phyloP scores from a whole-genome alignment of 345 rosid genomes.

The Citrus unshiu region DNA sequence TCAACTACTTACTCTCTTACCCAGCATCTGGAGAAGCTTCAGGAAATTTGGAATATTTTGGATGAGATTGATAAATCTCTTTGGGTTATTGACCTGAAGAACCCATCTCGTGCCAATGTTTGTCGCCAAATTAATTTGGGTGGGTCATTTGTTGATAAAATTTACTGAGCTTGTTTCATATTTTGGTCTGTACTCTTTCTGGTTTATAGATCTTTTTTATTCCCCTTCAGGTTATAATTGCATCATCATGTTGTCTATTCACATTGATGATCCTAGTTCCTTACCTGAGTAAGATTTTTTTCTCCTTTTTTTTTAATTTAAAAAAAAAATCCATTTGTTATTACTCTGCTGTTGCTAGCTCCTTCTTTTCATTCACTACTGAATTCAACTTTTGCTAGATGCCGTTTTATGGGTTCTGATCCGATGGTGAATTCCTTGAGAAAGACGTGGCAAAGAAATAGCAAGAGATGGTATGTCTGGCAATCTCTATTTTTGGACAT shows the following conservation, averaged over 20 bases:
- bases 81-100: constrained; percentile 43
- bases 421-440: constrained; percentile 34
- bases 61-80: constrained; percentile 73
- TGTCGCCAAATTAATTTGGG: constrained; percentile 51
- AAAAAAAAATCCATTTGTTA: background rate
- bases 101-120: constrained; percentile 41
- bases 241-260: constrained; percentile 42
- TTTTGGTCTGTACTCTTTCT: background rate
- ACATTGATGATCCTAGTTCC: constrained; percentile 50
- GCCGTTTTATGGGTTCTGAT: constrained; percentile 59
- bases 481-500: constrained; percentile 1
- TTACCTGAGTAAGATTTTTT: constrained; percentile 64
- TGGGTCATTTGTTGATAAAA: constrained; percentile 19
- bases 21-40: constrained; percentile 68
- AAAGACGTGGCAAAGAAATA: constrained; percentile 56
- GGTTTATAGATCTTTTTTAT: background rate
- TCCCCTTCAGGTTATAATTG: constrained; percentile 52
- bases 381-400: constrained; percentile 36
- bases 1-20: background rate
- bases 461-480: constrained; percentile 48
- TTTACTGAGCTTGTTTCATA: background rate
- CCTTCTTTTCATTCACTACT: constrained; percentile 10
- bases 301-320: background rate
- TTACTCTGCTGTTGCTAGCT: background rate
- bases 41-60: constrained; percentile 71